Evolutionary conservation across 225 moss, liverwort and hornwort species (phyloP).

Genomic region (Pseudoscleropodium purum): DNA sequence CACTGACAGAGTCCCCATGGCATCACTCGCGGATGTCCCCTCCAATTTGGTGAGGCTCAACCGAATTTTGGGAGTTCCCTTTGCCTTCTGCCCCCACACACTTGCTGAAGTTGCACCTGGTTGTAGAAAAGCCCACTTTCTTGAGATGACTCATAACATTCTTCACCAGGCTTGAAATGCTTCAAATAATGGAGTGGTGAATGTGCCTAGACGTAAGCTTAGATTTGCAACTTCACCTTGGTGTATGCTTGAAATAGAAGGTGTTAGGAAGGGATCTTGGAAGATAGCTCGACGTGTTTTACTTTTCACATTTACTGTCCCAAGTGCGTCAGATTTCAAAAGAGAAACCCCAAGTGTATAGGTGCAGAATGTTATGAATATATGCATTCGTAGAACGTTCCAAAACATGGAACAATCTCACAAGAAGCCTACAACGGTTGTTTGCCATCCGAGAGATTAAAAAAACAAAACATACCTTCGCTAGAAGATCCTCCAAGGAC

Average conservation of each 20-base stretch:
- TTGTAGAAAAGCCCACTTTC: not conserved
- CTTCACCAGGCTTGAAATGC: not conserved
- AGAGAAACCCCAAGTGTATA: not conserved
- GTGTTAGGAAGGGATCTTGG: not conserved
- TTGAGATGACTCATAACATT: not conserved
- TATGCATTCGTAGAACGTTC: not conserved
- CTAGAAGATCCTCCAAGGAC: slow-evolving; percentile 27
- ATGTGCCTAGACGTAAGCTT: not conserved
- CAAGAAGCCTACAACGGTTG: not conserved
- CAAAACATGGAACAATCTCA: not conserved
- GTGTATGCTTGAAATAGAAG: not conserved
- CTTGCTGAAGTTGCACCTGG: slow-evolving; percentile 36
- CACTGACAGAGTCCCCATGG: slow-evolving; percentile 55
- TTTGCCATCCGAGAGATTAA: not conserved
- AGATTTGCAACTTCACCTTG: not conserved
- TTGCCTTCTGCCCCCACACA: slow-evolving; percentile 53
- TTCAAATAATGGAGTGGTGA: not conserved
- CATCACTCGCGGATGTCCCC: slow-evolving; percentile 49
- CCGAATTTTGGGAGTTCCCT: slow-evolving; percentile 49
- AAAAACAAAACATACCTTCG: slow-evolving; percentile 10
- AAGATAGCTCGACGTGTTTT: not conserved
- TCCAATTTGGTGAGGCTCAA: slow-evolving; percentile 42
- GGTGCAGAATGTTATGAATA: not conserved
- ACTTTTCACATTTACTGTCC: not conserved
- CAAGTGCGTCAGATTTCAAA: not conserved